These are phyloP conservation scores for Hypericum androsaemum DNA, from an alignment of 345 rosid genomes.

Conservation along the genomic window DNA sequence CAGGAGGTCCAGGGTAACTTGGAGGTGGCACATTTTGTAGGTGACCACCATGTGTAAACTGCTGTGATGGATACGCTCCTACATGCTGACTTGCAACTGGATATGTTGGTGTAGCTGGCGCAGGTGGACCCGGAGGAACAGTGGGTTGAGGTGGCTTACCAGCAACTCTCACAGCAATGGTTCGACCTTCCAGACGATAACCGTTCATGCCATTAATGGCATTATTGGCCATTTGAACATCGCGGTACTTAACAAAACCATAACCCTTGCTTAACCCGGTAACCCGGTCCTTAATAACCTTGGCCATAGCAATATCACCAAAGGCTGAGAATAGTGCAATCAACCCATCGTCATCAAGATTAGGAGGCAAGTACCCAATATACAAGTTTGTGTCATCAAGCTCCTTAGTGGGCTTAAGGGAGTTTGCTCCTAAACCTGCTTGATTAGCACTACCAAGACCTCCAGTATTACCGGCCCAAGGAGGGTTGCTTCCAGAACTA, in stretches of 20 bases:
- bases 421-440: constrained; percentile 73
- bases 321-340: constrained; percentile 70
- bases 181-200: constrained; percentile 67
- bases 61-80: constrained; percentile 77
- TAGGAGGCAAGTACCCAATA: constrained; percentile 86
- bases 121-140: constrained; percentile 69
- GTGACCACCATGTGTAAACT: constrained; percentile 61
- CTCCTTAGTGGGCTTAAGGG: constrained; percentile 57
- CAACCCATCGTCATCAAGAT: constrained; percentile 81
- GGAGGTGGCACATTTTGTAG: constrained; percentile 44
- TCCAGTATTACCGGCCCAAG: constrained; percentile 71
- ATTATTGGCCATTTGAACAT: constrained; percentile 74
- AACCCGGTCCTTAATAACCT: constrained; percentile 79
- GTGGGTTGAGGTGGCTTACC: constrained; percentile 87
- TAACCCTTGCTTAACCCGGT: constrained; percentile 83
- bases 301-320: constrained; percentile 95
- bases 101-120: constrained; percentile 45
- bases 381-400: constrained; percentile 85
- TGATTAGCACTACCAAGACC: constrained; percentile 50
- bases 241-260: constrained; percentile 88
- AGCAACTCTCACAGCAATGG: constrained; percentile 92
- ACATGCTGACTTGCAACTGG: constrained; percentile 53
- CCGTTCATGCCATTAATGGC: constrained; percentile 88
- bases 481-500: constrained; percentile 67
- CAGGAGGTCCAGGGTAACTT: constrained; percentile 37